These are phyloP conservation scores for Xylaria sp. DNA, from an alignment of 2,329 filamentous ascomycete species.

Conservation along the genomic window DNA sequence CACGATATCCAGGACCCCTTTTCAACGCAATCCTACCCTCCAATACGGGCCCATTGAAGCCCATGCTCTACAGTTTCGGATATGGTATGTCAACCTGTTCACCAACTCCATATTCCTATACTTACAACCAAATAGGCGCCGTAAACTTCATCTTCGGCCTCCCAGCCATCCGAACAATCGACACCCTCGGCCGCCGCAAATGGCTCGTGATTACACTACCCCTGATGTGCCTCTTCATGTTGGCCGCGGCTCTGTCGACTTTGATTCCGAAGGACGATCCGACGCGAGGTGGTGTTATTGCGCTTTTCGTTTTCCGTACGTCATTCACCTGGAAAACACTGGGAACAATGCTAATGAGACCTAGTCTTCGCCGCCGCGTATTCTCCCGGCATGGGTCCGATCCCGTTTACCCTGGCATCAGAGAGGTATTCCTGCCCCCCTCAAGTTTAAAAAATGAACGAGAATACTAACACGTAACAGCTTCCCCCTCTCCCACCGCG, in stretches of 20 bases:
- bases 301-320: constrained; percentile 36
- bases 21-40: constrained; percentile 17
- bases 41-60: constrained; percentile 11
- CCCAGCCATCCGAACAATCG: constrained; percentile 38
- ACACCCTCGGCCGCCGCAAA: constrained; percentile 38
- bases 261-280: constrained; percentile 18
- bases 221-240: constrained; percentile 40
- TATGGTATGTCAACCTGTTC: constrained; percentile 27
- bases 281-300: constrained; percentile 28
- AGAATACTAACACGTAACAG: constrained; percentile 20
- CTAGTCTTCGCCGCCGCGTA: constrained; percentile 39
- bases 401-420: constrained; percentile 46
- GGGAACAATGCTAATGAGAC: background rate
- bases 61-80: constrained; percentile 33
- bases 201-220: constrained; percentile 42
- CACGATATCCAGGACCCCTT: constrained; percentile 8
- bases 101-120: background rate
- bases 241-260: constrained; percentile 35
- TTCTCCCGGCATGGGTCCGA: constrained; percentile 39
- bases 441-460: background rate
- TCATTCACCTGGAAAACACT: background rate
- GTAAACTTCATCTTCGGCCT: constrained; percentile 41
- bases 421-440: constrained; percentile 30
- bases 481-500: constrained; percentile 45
- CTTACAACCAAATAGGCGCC: constrained; percentile 27